Base-by-base conservation (phyloP, 2,329 filamentous ascomycete genomes). In the Sclerotinia glacialis region DNA sequence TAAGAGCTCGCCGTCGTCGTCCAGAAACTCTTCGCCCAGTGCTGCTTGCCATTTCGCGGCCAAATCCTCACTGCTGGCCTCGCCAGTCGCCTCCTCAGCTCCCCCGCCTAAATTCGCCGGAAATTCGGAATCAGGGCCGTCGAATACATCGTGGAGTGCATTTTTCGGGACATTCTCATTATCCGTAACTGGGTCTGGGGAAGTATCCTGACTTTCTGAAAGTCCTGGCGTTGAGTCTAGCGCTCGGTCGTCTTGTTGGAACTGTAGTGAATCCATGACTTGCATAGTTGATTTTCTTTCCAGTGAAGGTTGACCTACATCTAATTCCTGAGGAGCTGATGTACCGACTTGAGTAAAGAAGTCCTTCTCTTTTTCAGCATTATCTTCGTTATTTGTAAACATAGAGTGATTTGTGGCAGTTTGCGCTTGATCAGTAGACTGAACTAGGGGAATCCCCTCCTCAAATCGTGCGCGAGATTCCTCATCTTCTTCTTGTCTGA, bases 21-120 rank as follows among this genome's bases (percentile, higher is more conserved):
- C 79, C 62, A 85, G 75, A 71, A 84, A 75, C 68, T 92, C 87
- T 70, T 93, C 89, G 59, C 91, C 89, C 72, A 97, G 85, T 53
- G 92, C 91, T 56, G 91, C 89, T 70, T 92, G 86, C 91, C 94
- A 97, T 71, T 92, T 88, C 23, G 90, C 90, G 55, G 90, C 89
- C 50, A 95, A 77, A 74, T 88, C 84, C 8, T 84, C 80, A 52
- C 88, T 83, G 5, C 83, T 79, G 23, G 69, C 61, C 23, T 73
- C 68, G 11, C 46, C 50, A 12, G 78, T 75, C 14, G 69, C 61
- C 23, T 73, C 68, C 8, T 44, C 53, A 14, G 78, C 75, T 12
- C 74, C 73, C 4, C 70, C 70, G 16, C 65, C 71, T 46, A 74
- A 56, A 46, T 71, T 71, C 58, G 71, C 61, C 5, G 74, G 72